phyloP scores from a whole-genome alignment of 1,284 basidiomycete genomes.

The Gomphus sp. region DNA sequence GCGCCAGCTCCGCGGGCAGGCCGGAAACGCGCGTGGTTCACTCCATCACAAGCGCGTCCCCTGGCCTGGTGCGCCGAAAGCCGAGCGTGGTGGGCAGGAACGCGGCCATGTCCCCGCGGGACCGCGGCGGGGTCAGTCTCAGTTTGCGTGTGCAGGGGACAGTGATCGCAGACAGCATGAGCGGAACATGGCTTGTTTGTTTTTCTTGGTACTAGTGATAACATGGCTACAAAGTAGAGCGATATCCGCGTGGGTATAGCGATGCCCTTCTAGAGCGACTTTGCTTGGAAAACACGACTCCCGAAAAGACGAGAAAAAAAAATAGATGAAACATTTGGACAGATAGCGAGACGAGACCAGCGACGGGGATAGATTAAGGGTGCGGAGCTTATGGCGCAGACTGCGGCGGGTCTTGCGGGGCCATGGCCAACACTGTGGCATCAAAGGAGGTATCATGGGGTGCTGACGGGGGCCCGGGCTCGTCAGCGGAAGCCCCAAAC shows the following conservation, averaged over 20 bases:
- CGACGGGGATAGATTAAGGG: background rate
- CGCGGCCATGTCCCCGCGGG: background rate
- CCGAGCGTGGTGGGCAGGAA: background rate
- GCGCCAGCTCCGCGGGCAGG: background rate
- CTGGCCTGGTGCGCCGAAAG: background rate
- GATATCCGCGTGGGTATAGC: constrained; percentile 1
- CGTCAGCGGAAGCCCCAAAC: background rate
- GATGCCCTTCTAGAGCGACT: constrained; percentile 7
- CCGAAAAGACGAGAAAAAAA: background rate
- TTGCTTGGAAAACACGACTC: background rate
- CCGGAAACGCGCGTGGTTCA: too few species aligned
- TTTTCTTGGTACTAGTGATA: background rate
- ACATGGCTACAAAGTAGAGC: constrained; percentile 1
- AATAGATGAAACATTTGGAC: background rate
- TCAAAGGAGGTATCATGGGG: background rate
- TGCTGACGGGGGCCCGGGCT: background rate
- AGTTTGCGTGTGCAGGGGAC: background rate
- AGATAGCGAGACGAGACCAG: background rate
- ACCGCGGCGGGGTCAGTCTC: background rate
- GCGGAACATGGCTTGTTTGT: background rate
- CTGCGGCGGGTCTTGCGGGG: background rate
- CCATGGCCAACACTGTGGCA: background rate
- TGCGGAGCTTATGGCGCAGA: background rate
- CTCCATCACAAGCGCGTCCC: background rate
- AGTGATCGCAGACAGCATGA: background rate